These are phyloP conservation scores for Coemansia sp. DNA, from an alignment of 192 early-diverging fungal species.

Conservation along the genomic window DNA sequence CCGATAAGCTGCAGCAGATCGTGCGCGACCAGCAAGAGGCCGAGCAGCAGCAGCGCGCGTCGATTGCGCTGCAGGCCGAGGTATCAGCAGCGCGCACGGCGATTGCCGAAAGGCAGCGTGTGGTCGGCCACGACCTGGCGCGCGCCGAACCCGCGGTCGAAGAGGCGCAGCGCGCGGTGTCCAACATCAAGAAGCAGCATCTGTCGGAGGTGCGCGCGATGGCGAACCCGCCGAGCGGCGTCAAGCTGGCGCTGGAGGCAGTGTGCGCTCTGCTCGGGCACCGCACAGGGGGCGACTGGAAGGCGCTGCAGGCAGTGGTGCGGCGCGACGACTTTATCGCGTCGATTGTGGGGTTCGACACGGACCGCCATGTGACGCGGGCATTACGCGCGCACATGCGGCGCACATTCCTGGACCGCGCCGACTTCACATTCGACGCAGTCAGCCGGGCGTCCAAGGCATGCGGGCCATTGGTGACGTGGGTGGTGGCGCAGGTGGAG, in stretches of 20 bases:
- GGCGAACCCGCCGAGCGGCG: slow-evolving; percentile 95
- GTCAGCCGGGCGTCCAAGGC: slow-evolving; percentile 98
- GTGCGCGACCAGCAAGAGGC: slow-evolving; percentile 94
- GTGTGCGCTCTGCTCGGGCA: slow-evolving; percentile 95
- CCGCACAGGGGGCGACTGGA: slow-evolving; percentile 91
- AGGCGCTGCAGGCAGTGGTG: slow-evolving; percentile 85
- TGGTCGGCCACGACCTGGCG: slow-evolving; percentile 90
- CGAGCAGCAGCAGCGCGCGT: slow-evolving; percentile 83
- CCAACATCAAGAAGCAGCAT: slow-evolving; percentile 95
- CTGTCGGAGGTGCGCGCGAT: slow-evolving; percentile 96
- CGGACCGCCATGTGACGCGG: slow-evolving; percentile 78
- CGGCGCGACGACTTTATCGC: slow-evolving; percentile 97
- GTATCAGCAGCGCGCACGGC: slow-evolving; percentile 71
- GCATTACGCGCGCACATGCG: slow-evolving; percentile 81
- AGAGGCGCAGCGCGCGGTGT: slow-evolving; percentile 94
- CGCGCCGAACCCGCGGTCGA: slow-evolving; percentile 95
- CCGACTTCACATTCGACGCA: slow-evolving; percentile 90
- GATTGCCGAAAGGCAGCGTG: slow-evolving; percentile 76
- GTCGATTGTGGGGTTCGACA: slow-evolving; percentile 96
- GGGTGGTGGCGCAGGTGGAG: slow-evolving; percentile 97
- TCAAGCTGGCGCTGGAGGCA: slow-evolving; percentile 97
- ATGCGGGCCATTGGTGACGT: slow-evolving; percentile 97
- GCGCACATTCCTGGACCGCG: slow-evolving; percentile 76
- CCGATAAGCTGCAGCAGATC: slow-evolving; percentile 96
- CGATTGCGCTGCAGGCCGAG: slow-evolving; percentile 75